Evolutionary conservation across 1,284 basidiomycete species (phyloP).

Genomic region (Fistulina hepatica): DNA sequence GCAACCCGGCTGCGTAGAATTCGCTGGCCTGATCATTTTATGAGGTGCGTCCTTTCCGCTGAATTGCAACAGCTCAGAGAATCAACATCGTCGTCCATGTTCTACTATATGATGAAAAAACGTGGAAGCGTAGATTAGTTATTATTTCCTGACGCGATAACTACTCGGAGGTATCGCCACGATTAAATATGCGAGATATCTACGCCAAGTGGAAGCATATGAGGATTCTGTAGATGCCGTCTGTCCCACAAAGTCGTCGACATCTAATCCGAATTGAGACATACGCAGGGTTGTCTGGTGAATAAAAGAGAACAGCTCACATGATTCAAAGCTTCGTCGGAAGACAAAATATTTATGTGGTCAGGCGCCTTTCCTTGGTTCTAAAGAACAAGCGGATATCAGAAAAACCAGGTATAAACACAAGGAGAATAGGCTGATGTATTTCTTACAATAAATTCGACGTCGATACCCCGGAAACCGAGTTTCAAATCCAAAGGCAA

Average conservation of each 20-base stretch:
- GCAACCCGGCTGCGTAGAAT: too few species aligned
- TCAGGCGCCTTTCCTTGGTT: conserved; percentile 50
- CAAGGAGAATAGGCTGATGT: conserved; percentile 2
- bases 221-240: conserved; percentile 27
- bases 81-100: too few species aligned
- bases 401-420: conserved; percentile 5
- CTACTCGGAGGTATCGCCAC: too few species aligned
- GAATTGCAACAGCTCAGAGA: too few species aligned
- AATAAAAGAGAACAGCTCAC: conserved; percentile 27
- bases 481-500: conserved; percentile 57
- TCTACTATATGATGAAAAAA: too few species aligned
- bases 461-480: conserved; percentile 57
- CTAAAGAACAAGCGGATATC: conserved; percentile 26
- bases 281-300: conserved; percentile 2
- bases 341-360: conserved; percentile 69
- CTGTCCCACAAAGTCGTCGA: conserved; percentile 31
- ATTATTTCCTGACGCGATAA: too few species aligned
- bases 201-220: conserved; percentile 47
- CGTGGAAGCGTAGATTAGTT: too few species aligned
- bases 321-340: conserved; percentile 43
- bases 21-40: too few species aligned
- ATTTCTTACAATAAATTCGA: conserved; percentile 40
- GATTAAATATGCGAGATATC: conserved; percentile 22
- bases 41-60: too few species aligned
- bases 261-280: conserved; percentile 23